Percentiles rank a stretch among this genome's conserved stretches.
Conservation (phyloP, 768 basidiomycete genomes). For the Termitomyces bulborhizus region DNA sequence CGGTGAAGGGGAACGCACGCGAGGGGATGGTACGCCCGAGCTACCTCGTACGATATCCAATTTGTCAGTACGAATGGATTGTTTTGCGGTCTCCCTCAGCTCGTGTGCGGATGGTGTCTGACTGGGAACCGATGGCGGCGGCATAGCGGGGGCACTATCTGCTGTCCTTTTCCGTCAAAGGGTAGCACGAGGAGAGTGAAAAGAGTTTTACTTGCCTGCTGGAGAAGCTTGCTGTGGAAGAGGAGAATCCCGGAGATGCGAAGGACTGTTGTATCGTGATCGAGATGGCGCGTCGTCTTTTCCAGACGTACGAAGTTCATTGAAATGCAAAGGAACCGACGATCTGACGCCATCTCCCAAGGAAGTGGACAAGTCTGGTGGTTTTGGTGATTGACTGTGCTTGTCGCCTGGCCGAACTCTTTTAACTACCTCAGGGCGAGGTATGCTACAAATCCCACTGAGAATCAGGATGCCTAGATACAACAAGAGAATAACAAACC, state of each 20-base stretch:
- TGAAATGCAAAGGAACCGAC: slow-evolving; percentile 12
- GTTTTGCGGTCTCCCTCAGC: slow-evolving; percentile 73
- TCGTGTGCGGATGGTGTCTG: slow-evolving; percentile 76
- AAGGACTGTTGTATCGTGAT: slow-evolving; percentile 24
- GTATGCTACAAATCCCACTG: slow-evolving; percentile 42
- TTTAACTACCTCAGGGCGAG: slow-evolving; percentile 76
- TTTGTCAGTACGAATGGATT: slow-evolving; percentile 47
- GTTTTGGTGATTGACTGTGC: slow-evolving; percentile 28
- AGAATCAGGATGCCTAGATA: not conserved
- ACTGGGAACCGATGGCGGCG: slow-evolving; percentile 72
- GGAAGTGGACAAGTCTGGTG: slow-evolving; percentile 12
- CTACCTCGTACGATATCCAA: slow-evolving; percentile 41
- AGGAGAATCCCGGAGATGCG: slow-evolving; percentile 14
- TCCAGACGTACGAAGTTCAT: slow-evolving; percentile 14
- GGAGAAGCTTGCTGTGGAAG: slow-evolving; percentile 12
- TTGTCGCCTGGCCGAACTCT: slow-evolving; percentile 41
- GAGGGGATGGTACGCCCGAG: slow-evolving; percentile 53
- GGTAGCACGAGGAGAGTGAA: slow-evolving; percentile 28
- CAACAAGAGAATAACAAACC: slow-evolving; percentile 31
- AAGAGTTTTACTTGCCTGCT: slow-evolving; percentile 23
- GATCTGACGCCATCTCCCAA: slow-evolving; percentile 11
- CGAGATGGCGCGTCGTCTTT: slow-evolving; percentile 17
- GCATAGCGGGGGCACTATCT: slow-evolving; percentile 52
- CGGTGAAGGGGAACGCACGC: slow-evolving; percentile 62
- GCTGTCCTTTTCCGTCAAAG: slow-evolving; percentile 33